A percentile compares a stretch with the other conserved stretches of the same genome.
Evolutionary conservation across 2,329 filamentous ascomycete species (phyloP).

Genomic region (Epicoccum sorghinum): DNA sequence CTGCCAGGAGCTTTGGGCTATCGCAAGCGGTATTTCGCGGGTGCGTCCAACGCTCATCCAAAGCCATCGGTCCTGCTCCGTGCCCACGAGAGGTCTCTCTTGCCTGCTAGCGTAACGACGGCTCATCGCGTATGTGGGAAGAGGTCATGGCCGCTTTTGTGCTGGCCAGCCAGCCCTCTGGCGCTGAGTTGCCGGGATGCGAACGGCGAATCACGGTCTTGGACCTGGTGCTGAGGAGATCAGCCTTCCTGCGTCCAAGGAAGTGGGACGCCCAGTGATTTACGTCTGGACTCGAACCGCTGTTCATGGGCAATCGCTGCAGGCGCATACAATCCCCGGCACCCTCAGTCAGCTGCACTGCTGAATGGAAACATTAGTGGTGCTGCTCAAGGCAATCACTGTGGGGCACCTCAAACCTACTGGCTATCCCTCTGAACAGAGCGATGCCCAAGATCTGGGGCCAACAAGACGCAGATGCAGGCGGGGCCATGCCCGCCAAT

Average conservation of each 20-base stretch:
- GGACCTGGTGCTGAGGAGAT: conserved; percentile 14
- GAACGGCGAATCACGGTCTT: conserved; percentile 17
- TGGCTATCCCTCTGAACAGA: conserved; percentile 8
- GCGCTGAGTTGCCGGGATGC: conserved; percentile 17
- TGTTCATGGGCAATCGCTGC: conserved; percentile 15
- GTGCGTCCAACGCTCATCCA: conserved; percentile 15
- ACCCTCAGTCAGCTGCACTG: conserved; percentile 7
- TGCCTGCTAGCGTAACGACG: conserved; percentile 12
- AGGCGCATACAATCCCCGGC: conserved; percentile 9
- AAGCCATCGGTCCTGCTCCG: conserved; percentile 32
- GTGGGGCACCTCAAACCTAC: conserved; percentile 9
- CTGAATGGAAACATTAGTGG: not conserved
- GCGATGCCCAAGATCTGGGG: conserved; percentile 4
- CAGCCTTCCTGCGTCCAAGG: conserved; percentile 15
- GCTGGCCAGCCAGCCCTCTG: conserved; percentile 14
- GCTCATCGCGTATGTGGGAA: conserved; percentile 18
- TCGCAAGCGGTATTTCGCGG: conserved; percentile 23
- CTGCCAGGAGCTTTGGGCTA: conserved; percentile 11
- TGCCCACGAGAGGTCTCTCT: conserved; percentile 17
- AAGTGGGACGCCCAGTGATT: conserved; percentile 11
- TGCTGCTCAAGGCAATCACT: conserved; percentile 5
- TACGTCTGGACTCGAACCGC: conserved; percentile 11
- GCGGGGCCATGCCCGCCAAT: conserved; percentile 12
- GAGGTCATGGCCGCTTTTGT: conserved; percentile 17
- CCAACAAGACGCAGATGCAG: conserved; percentile 3